Evolutionary conservation across 2,329 filamentous ascomycete genomes (phyloP).

Genomic region (Aquanectria penicillioides): DNA sequence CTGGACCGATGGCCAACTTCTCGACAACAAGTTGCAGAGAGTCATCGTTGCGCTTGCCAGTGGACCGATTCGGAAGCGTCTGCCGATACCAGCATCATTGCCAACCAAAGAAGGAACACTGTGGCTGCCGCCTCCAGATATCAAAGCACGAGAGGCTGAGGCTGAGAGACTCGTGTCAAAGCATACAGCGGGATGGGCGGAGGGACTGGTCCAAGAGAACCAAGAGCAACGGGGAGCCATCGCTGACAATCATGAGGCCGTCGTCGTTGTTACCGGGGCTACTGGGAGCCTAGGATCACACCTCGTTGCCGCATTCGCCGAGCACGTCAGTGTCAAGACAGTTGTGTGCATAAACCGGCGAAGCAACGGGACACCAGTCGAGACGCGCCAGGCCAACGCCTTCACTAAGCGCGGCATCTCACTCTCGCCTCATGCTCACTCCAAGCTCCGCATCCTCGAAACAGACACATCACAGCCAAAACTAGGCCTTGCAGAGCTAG

Average conservation of each 20-base stretch:
- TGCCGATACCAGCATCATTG: no score
- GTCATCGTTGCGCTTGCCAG: slow-evolving; percentile 10
- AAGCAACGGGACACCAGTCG: no score
- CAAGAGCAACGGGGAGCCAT: no score
- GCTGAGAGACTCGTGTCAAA: no score
- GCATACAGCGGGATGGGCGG: no score
- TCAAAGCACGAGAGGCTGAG: no score
- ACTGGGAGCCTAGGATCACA: slow-evolving; percentile 16
- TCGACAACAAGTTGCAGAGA: background rate
- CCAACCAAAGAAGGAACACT: no score
- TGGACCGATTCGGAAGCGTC: background rate
- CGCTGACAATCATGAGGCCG: no score
- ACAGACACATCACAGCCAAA: background rate
- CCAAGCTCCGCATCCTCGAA: slow-evolving; percentile 4
- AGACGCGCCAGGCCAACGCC: background rate
- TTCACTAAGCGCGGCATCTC: background rate
- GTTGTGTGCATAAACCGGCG: slow-evolving; percentile 8
- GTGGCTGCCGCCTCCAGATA: no score
- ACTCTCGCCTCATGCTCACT: background rate
- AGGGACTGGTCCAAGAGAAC: no score
- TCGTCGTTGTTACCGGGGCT: slow-evolving; percentile 3
- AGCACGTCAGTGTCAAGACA: background rate
- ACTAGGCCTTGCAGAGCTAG: background rate
- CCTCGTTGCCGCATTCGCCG: background rate
- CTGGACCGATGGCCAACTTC: slow-evolving; percentile 12